phyloP scores from a whole-genome alignment of 139 green algal genomes.

The Chloropicon primus region DNA sequence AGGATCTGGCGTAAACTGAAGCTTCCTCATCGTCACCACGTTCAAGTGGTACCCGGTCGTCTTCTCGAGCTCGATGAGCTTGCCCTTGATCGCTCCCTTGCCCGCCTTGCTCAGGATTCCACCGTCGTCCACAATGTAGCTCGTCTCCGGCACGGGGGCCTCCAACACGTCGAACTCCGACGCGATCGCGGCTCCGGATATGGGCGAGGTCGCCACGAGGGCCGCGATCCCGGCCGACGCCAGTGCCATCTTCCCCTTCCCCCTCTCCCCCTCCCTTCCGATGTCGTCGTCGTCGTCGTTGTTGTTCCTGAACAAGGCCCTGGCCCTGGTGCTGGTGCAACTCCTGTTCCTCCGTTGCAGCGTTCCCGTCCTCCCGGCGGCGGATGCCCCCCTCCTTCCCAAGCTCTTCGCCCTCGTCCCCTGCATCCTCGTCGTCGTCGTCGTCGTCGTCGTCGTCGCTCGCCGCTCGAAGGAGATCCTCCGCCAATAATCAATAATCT shows the following conservation, averaged over 20 bases:
- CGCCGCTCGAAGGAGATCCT: too few species aligned
- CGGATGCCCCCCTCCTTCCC: too few species aligned
- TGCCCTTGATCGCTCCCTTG: constrained; percentile 51
- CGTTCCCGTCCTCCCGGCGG: too few species aligned
- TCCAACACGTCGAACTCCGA: constrained; percentile 79
- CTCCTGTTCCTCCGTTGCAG: too few species aligned
- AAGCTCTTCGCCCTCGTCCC: too few species aligned
- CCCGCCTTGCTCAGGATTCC: constrained; percentile 38
- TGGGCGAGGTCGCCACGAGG: background rate
- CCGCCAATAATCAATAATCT: too few species aligned
- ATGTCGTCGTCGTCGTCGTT: too few species aligned
- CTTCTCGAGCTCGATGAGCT: constrained; percentile 65
- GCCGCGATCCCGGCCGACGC: background rate
- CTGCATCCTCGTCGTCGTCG: too few species aligned
- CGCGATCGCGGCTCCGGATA: constrained; percentile 27
- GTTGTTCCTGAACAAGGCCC: too few species aligned
- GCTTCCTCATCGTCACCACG: constrained; percentile 83
- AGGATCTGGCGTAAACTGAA: constrained; percentile 89
- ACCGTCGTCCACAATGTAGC: constrained; percentile 88
- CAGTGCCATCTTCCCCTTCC: background rate
- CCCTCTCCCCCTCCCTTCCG: background rate
- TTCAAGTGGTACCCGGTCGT: constrained; percentile 71
- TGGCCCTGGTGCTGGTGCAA: too few species aligned
- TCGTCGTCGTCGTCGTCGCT: too few species aligned
- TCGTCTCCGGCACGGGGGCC: constrained; percentile 29